phyloP scores from a whole-genome alignment of 1,139 yeast genomes.

The Zygosaccharomyces pseudobailii region DNA sequence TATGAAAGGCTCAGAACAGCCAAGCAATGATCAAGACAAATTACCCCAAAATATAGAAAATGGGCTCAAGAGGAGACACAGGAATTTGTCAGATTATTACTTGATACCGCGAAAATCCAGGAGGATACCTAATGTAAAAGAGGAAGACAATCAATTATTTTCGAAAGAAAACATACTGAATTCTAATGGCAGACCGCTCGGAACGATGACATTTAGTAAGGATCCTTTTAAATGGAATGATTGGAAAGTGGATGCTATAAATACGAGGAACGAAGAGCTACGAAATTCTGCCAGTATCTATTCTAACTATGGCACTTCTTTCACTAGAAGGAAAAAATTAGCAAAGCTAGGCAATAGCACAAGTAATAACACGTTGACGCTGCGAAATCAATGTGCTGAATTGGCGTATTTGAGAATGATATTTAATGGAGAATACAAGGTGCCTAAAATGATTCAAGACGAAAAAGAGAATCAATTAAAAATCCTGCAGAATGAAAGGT shows the following conservation, averaged over 20 bases:
- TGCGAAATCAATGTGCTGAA: slow-evolving; percentile 23
- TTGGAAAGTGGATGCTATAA: slow-evolving; percentile 17
- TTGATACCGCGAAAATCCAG: slow-evolving; percentile 7
- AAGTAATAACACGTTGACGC: slow-evolving; percentile 8
- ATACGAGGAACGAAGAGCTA: not conserved
- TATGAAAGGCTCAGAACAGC: not conserved
- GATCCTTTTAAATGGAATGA: slow-evolving; percentile 32
- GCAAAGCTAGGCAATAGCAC: slow-evolving; percentile 11
- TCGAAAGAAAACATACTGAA: not conserved
- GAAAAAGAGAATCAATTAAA: slow-evolving; percentile 28
- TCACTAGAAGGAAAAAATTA: slow-evolving; percentile 20
- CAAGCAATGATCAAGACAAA: not conserved
- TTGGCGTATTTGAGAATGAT: slow-evolving; percentile 34
- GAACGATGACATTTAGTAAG: slow-evolving; percentile 14
- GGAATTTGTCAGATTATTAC: slow-evolving; percentile 3
- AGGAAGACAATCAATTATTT: not conserved
- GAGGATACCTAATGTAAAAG: not conserved
- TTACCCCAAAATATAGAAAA: not conserved
- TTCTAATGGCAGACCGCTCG: not conserved
- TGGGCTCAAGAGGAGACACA: not conserved
- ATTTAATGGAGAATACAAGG: slow-evolving; percentile 34
- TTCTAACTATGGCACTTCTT: slow-evolving; percentile 28
- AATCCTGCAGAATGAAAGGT: slow-evolving; percentile 21
- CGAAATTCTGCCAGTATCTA: not conserved
- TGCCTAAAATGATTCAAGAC: slow-evolving; percentile 28